phyloP scores from a whole-genome alignment of 331 rosid species.

The Quercus phellos region DNA sequence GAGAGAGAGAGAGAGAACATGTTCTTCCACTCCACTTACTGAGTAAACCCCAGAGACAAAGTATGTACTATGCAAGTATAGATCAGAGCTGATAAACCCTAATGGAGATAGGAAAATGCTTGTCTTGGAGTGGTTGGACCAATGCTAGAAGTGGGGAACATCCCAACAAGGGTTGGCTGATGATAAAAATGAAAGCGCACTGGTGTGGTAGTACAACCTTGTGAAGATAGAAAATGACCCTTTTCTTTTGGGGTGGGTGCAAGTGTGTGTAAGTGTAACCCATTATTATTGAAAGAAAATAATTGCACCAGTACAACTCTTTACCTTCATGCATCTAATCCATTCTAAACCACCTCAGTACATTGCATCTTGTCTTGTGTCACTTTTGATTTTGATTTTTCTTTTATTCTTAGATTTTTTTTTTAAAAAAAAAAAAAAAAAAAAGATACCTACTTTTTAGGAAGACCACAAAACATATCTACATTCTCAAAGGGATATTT shows the following conservation, averaged over 20 bases:
- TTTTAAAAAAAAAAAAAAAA: too few species aligned
- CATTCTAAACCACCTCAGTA: not conserved
- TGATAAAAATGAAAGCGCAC: not conserved
- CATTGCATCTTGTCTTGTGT: too few species aligned
- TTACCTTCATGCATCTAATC: not conserved
- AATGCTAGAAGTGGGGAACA: slow-evolving; percentile 22
- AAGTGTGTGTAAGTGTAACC: not conserved
- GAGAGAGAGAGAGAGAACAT: not conserved
- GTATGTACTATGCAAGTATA: not conserved
- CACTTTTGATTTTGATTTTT: too few species aligned
- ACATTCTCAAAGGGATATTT: too few species aligned
- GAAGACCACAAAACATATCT: too few species aligned
- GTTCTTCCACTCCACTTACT: not conserved
- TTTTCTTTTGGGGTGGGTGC: slow-evolving; percentile 7
- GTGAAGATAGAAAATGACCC: slow-evolving; percentile 16
- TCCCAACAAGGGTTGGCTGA: slow-evolving; percentile 6
- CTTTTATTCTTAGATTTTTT: too few species aligned
- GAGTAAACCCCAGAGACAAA: not conserved
- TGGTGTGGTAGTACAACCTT: not conserved
- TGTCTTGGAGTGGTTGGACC: slow-evolving; percentile 25
- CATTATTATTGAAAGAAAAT: slow-evolving; percentile 14
- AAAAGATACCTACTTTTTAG: too few species aligned
- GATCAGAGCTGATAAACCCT: slow-evolving; percentile 6
- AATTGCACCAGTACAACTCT: not conserved
- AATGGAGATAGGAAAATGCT: not conserved